Conservation (phyloP, 2,329 filamentous ascomycete species). For the Fusarium ramigenum region DNA sequence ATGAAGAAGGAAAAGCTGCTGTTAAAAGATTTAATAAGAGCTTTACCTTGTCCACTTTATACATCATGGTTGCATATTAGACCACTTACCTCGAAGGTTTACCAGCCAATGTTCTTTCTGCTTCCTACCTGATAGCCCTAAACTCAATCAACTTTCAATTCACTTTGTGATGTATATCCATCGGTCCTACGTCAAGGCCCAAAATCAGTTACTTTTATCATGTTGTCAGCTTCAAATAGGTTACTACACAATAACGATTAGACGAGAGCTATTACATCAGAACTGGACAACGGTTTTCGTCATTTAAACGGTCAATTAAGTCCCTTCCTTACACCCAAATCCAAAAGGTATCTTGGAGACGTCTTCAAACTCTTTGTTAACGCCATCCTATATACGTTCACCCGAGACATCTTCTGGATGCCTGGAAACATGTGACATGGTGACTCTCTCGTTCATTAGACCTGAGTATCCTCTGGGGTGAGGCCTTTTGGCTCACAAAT, state of each 20-base stretch:
- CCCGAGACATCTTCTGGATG: not conserved
- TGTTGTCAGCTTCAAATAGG: not conserved
- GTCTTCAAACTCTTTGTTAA: not conserved
- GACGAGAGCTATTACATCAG: not conserved
- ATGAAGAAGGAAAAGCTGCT: not conserved
- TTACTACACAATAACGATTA: not conserved
- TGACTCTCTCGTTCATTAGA: not conserved
- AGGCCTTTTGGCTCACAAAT: not conserved
- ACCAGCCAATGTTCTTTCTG: not conserved
- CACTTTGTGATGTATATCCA: not conserved
- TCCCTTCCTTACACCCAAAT: not conserved
- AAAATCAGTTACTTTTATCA: not conserved
- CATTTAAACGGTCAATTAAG: not conserved
- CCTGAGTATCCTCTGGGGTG: not conserved
- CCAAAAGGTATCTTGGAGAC: not conserved
- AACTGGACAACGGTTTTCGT: not conserved
- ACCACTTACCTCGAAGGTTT: not conserved
- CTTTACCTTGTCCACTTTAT: not conserved
- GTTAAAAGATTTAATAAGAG: not conserved
- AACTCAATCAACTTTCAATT: not conserved
- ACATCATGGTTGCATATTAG: not conserved
- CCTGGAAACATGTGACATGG: not conserved
- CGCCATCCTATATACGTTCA: not conserved
- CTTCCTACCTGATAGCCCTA: not conserved
- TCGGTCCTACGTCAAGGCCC: not conserved